Conservation (phyloP, 805 yeast genomes). For the Nakazawaea ishiwadae region DNA sequence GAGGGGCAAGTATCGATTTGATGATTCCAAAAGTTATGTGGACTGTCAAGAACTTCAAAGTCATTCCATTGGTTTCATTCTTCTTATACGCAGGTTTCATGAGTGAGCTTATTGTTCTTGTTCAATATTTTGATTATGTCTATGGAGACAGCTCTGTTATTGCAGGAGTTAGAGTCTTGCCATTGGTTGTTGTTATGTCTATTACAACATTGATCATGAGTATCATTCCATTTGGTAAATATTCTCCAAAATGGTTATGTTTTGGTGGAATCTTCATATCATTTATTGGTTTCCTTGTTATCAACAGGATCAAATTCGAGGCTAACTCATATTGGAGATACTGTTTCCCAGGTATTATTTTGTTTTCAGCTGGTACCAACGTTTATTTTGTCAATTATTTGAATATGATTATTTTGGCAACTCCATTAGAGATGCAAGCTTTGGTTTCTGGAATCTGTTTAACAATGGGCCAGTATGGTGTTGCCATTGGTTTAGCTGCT, state of each 20-base stretch:
- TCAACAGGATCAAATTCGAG: background rate
- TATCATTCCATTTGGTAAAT: slow-evolving; percentile 1
- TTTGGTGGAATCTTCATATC: background rate
- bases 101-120: background rate
- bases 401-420: slow-evolving; percentile 24
- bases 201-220: background rate
- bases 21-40: slow-evolving; percentile 25
- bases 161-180: slow-evolving; percentile 15
- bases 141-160: slow-evolving; percentile 3
- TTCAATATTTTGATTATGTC: background rate
- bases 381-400: slow-evolving; percentile 30
- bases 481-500: slow-evolving; percentile 25
- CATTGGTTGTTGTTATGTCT: slow-evolving; percentile 17
- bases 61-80: slow-evolving; percentile 16
- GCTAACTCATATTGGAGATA: slow-evolving; percentile 25
- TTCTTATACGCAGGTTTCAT: background rate
- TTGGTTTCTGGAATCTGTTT: slow-evolving; percentile 32
- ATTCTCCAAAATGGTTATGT: slow-evolving; percentile 15
- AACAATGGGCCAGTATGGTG: slow-evolving; percentile 30
- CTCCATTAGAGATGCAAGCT: slow-evolving; percentile 35
- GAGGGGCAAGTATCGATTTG: slow-evolving; percentile 18
- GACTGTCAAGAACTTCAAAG: slow-evolving; percentile 21
- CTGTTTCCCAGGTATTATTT: slow-evolving; percentile 12
- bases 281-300: background rate
- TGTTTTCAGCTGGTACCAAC: slow-evolving; percentile 19